These are phyloP conservation scores for Penicillium sp. DNA, from an alignment of 2,329 filamentous ascomycete species.

Conservation along the genomic window DNA sequence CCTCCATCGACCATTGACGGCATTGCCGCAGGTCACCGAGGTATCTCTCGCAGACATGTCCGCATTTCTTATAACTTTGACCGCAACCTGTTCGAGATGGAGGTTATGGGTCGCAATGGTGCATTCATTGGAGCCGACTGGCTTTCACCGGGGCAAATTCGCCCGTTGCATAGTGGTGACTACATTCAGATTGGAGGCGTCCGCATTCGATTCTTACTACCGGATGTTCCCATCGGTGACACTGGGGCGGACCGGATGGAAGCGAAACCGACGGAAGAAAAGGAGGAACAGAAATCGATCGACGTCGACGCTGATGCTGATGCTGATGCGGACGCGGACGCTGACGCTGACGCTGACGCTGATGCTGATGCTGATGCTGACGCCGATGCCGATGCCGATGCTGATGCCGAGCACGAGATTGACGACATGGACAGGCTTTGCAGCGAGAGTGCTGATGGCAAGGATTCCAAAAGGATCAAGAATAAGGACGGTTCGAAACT, in stretches of 20 bases:
- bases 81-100: constrained; percentile 54
- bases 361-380: neutral
- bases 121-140: constrained; percentile 52
- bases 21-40: constrained; percentile 49
- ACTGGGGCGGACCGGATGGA: constrained; percentile 46
- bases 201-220: constrained; percentile 53
- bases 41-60: constrained; percentile 60
- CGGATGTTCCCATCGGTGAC: constrained; percentile 47
- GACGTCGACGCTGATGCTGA: constrained; percentile 30
- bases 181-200: constrained; percentile 58
- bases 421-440: constrained; percentile 26
- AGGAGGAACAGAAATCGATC: constrained; percentile 30
- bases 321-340: neutral
- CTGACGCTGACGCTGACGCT: constrained; percentile 29
- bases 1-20: constrained; percentile 48
- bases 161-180: constrained; percentile 53
- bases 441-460: constrained; percentile 29
- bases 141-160: constrained; percentile 45
- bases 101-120: constrained; percentile 57
- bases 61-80: constrained; percentile 59
- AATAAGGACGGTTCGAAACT: constrained; percentile 15
- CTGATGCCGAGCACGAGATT: constrained; percentile 42
- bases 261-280: constrained; percentile 37
- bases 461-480: constrained; percentile 23
- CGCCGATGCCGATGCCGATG: neutral